Conservation (phyloP, 1,139 yeast genomes). For the Nakaseomyces nivariensis region DNA sequence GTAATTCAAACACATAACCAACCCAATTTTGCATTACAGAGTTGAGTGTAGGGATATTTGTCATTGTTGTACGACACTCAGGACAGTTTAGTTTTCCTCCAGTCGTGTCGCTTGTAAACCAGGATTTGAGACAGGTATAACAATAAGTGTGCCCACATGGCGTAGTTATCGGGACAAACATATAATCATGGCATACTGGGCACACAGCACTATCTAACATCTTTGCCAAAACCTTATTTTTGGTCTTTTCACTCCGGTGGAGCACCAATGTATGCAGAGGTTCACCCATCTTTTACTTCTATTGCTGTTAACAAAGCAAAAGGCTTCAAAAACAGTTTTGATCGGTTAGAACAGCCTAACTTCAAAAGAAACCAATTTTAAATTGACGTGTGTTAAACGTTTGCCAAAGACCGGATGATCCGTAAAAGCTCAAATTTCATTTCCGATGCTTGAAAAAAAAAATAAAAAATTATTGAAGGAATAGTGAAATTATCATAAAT, state of each 20-base stretch:
- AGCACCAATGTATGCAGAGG: slow-evolving; percentile 6
- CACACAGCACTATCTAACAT: slow-evolving; percentile 22
- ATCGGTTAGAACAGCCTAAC: too few species aligned
- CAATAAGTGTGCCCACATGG: slow-evolving; percentile 27
- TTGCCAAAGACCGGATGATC: too few species aligned
- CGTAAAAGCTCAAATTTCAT: too few species aligned
- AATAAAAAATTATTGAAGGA: too few species aligned
- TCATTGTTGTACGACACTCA: slow-evolving; percentile 22
- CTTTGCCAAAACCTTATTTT: slow-evolving; percentile 13
- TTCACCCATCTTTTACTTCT: slow-evolving; percentile 4
- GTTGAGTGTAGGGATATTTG: slow-evolving; percentile 20
- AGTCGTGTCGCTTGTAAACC: slow-evolving; percentile 22
- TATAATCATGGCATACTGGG: slow-evolving; percentile 27
- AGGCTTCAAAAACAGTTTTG: too few species aligned
- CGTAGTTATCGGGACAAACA: slow-evolving; percentile 28
- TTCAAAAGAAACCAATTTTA: too few species aligned
- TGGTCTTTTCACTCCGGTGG: slow-evolving; percentile 9
- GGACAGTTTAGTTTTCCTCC: slow-evolving; percentile 26
- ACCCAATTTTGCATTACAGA: slow-evolving; percentile 20
- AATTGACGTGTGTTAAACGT: too few species aligned
- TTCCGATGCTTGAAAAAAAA: too few species aligned
- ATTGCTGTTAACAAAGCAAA: too few species aligned
- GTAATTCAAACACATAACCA: slow-evolving; percentile 4
- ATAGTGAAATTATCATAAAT: too few species aligned
- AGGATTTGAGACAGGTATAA: slow-evolving; percentile 20